Evolutionary conservation across 177 flowering plant species (phyloP).

Genomic region (Telopea speciosissima): DNA sequence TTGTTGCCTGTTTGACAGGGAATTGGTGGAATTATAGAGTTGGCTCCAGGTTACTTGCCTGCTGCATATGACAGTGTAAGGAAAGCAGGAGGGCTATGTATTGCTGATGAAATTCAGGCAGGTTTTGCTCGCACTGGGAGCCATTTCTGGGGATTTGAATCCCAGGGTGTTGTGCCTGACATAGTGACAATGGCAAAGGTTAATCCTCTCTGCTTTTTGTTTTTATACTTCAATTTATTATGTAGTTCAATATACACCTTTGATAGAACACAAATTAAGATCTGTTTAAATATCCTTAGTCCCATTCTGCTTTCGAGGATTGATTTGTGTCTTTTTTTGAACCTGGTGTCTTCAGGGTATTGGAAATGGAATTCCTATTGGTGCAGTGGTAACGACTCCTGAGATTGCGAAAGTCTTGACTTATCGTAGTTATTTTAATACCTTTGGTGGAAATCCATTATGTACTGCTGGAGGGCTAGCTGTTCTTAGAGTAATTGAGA

Average conservation of each 20-base stretch:
- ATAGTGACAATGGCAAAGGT: slow-evolving; percentile 99
- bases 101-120: slow-evolving; percentile 91
- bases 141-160: slow-evolving; percentile 94
- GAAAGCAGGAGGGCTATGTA: slow-evolving; percentile 89
- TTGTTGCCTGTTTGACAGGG: slow-evolving; percentile 42
- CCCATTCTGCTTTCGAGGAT: not conserved
- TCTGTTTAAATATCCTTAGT: not conserved
- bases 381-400: slow-evolving; percentile 97
- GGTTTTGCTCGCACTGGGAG: slow-evolving; percentile 94
- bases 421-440: slow-evolving; percentile 71
- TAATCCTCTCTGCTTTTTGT: not conserved
- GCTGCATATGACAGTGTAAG: slow-evolving; percentile 53
- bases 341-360: slow-evolving; percentile 53
- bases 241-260: not conserved
- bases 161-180: slow-evolving; percentile 93
- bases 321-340: slow-evolving; percentile 2
- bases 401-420: slow-evolving; percentile 86
- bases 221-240: not conserved
- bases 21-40: slow-evolving; percentile 81
- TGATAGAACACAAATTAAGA: not conserved
- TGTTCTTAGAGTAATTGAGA: slow-evolving; percentile 77
- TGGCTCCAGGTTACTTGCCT: slow-evolving; percentile 91
- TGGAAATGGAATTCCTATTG: slow-evolving; percentile 95
- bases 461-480: slow-evolving; percentile 90
- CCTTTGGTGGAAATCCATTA: slow-evolving; percentile 95